A percentile compares a stretch with the other conserved stretches of the same genome.
These are phyloP conservation scores for Escovopsis weberi DNA, from an alignment of 2,329 filamentous ascomycete genomes.

Conservation along the genomic window DNA sequence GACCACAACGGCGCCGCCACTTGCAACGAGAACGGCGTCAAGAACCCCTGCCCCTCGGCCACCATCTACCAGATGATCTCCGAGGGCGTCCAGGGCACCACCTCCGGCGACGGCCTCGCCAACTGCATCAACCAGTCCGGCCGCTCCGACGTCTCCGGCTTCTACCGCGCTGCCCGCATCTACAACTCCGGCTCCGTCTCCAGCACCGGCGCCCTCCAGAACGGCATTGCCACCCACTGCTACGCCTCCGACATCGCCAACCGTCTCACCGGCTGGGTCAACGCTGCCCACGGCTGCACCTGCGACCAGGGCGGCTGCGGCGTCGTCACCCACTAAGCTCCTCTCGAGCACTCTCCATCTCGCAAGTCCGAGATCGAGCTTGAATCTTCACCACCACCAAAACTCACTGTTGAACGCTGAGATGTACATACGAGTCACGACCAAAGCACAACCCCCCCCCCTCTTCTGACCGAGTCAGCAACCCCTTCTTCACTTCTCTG, in stretches of 20 bases:
- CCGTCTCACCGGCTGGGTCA: constrained; percentile 11
- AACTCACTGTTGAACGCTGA: too few species aligned
- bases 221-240: constrained; percentile 8
- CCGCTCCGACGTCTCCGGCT: constrained; percentile 2
- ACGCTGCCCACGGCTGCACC: constrained; percentile 7
- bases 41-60: constrained; percentile 15
- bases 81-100: constrained; percentile 29
- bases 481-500: too few species aligned
- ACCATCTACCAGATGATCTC: constrained; percentile 18
- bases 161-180: constrained; percentile 10
- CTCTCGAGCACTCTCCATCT: too few species aligned
- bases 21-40: constrained; percentile 17
- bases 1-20: constrained; percentile 20
- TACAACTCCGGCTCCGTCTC: constrained; percentile 11
- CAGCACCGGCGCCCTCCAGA: constrained; percentile 7
- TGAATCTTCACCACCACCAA: too few species aligned
- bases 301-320: constrained; percentile 10
- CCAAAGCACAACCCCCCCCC: too few species aligned
- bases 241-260: constrained; percentile 11
- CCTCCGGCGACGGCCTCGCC: constrained; percentile 24
- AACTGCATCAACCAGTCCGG: constrained; percentile 5
- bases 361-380: too few species aligned
- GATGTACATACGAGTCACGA: too few species aligned
- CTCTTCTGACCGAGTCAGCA: too few species aligned
- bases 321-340: not conserved